Evolutionary conservation across 192 early-diverging fungal genomes (phyloP).

Genomic region (Entomortierella lignicola): DNA sequence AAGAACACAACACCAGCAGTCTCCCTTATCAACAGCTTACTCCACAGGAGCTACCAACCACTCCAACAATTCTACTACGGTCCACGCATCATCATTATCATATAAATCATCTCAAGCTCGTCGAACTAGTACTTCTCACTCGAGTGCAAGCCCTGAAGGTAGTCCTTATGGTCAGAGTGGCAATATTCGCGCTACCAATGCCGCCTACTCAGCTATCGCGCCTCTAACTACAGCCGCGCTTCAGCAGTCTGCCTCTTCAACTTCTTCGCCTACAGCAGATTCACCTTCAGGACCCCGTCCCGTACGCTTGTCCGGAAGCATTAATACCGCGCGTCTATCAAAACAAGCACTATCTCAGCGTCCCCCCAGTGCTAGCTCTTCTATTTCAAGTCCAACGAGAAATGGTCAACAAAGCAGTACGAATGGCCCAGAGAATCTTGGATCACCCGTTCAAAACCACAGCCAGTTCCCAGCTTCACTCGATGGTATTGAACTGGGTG

Average conservation of each 20-base stretch:
- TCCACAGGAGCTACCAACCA: constrained; percentile 8
- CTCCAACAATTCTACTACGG: constrained; percentile 2
- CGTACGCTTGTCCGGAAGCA: constrained; percentile 1
- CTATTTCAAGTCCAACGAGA: background rate
- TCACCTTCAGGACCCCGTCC: constrained; percentile 16
- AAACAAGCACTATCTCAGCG: constrained; percentile 32
- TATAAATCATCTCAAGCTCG: constrained; percentile 22
- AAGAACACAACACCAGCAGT: background rate
- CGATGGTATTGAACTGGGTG: constrained; percentile 55
- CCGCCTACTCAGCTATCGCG: constrained; percentile 15
- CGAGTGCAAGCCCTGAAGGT: background rate
- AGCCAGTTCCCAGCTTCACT: constrained; percentile 41
- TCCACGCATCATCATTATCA: constrained; percentile 24
- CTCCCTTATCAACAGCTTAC: constrained; percentile 1
- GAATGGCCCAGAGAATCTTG: background rate
- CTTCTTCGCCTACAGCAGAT: constrained; percentile 21
- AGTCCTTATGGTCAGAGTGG: constrained; percentile 5
- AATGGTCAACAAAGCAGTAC: background rate
- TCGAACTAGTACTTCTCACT: constrained; percentile 18
- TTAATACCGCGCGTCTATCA: background rate
- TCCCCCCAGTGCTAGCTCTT: constrained; percentile 6
- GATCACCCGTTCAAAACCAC: constrained; percentile 11
- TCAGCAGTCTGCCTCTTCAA: constrained; percentile 13
- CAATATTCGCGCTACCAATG: constrained; percentile 9
- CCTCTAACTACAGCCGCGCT: constrained; percentile 16